Base-by-base conservation (phyloP, 805 yeast species). In the Hanseniaspora nectarophila region DNA sequence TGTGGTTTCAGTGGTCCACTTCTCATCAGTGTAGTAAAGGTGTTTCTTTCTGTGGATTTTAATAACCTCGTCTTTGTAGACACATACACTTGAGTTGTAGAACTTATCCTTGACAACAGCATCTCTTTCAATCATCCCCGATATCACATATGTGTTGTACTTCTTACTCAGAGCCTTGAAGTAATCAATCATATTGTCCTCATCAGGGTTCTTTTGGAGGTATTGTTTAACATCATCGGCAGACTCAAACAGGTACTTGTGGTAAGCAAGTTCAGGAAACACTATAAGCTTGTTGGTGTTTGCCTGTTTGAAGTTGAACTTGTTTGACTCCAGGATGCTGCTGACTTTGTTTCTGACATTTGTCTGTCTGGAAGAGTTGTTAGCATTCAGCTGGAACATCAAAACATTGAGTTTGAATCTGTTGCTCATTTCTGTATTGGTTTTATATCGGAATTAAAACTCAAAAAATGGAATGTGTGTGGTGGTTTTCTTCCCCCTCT, bases 1-100 rank as follows among this genome's bases (percentile, higher is more conserved):
- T 9, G 23, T 42, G 3, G 45, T n/a, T 39, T 47, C 51, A 5
- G 20, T 15, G 1, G 51, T 43, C 51, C 51, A 47, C 18, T n/a
- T 13, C 15, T 47, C 51, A 31, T 47, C 51, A 5, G 45, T 24
- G 16, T 39, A 40, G 10, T 47, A 47, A 7, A 47, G 40, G 24
- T 47, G 51, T 23, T 47, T 47, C 23, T 47, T 47, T 40, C 51
- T 39, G 20, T 47, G 51, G 5, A 47, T 21, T 4, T 32, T 31
- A 15, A 47, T 24, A 3, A 47, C 23, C 13, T 47, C 5, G 20
- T 47, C 51, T 9, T 40, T 33, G 40, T 47, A 40, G 10, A 47
- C 20, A 16, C 51, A 47, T 4, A 47, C 24, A 40, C 51, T 47
- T 9, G 45, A 39, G 34, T 47, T 47, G 40, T 47, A 47, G 23